Evolutionary conservation across 139 green algal species (phyloP).

Genomic region (Chlorella ohadii): DNA sequence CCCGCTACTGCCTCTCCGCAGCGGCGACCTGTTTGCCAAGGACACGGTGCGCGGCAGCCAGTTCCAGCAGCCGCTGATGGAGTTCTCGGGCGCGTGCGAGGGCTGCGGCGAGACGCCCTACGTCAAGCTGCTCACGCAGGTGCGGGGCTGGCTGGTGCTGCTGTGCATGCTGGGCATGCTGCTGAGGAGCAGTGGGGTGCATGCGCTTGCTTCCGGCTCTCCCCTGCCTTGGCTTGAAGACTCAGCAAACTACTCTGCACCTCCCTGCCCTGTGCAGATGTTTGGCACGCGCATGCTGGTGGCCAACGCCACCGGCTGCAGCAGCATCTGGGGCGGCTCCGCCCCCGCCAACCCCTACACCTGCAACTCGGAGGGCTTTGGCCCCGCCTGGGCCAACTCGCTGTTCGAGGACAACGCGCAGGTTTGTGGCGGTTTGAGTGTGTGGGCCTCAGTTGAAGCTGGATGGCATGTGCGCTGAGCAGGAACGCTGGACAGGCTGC

Average conservation of each 20-base stretch:
- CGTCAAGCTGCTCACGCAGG: slow-evolving; percentile 60
- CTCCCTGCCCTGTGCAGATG: slow-evolving; percentile 37
- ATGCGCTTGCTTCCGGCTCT: slow-evolving; percentile 3
- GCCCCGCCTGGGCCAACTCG: slow-evolving; percentile 70
- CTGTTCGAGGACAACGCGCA: slow-evolving; percentile 70
- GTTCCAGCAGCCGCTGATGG: slow-evolving; percentile 62
- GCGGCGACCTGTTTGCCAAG: slow-evolving; percentile 56
- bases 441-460: too few relatives aligned
- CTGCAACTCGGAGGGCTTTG: slow-evolving; percentile 49
- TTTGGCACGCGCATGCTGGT: slow-evolving; percentile 66
- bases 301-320: slow-evolving; percentile 70
- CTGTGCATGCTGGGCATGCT: too few relatives aligned
- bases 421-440: too few relatives aligned
- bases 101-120: slow-evolving; percentile 62
- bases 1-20: neutral
- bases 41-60: slow-evolving; percentile 58
- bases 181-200: too few relatives aligned
- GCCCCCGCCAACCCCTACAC: slow-evolving; percentile 69
- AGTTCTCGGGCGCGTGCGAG: slow-evolving; percentile 70
- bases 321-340: slow-evolving; percentile 65
- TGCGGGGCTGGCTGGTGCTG: too few relatives aligned
- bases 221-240: too few relatives aligned
- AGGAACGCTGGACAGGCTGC: too few relatives aligned
- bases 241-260: too few relatives aligned
- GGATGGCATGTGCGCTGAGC: too few relatives aligned